Evolutionary conservation across 2,329 filamentous ascomycete genomes (phyloP).

Genomic region (Hymenoscyphus salicellus): DNA sequence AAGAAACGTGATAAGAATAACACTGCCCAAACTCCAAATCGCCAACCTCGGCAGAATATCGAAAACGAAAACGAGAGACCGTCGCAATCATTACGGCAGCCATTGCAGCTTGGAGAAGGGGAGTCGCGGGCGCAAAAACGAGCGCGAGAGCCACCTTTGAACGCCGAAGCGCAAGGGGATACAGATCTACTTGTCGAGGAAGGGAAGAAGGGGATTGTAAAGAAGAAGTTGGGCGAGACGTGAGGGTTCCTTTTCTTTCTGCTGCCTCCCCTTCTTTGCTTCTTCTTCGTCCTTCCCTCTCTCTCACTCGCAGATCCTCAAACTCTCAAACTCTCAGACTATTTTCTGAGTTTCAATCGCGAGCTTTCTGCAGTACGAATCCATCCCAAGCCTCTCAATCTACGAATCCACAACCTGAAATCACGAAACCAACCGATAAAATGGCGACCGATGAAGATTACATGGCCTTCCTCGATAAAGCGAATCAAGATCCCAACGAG

Average conservation of each 20-base stretch:
- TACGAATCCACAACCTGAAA: background rate
- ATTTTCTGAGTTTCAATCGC: background rate
- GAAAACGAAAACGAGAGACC: too few species aligned
- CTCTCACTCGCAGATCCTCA: background rate
- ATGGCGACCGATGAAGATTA: slow-evolving; percentile 83
- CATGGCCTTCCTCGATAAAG: slow-evolving; percentile 80
- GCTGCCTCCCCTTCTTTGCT: background rate
- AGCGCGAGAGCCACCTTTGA: too few species aligned
- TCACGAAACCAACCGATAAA: slow-evolving; percentile 11
- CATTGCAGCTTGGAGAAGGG: too few species aligned
- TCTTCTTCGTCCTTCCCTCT: background rate
- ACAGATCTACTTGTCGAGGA: background rate
- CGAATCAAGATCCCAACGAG: slow-evolving; percentile 72
- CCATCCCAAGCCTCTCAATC: background rate
- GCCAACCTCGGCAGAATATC: background rate
- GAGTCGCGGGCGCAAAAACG: too few species aligned
- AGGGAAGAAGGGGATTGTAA: background rate
- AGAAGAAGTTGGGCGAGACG: background rate
- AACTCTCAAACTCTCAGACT: background rate
- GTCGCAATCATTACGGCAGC: too few species aligned
- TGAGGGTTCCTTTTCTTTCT: slow-evolving; percentile 1
- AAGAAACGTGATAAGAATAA: background rate
- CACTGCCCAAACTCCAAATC: too few species aligned
- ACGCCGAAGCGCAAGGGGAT: background rate
- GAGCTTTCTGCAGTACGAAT: background rate